phyloP scores from a whole-genome alignment of 306 rosid species.

The Biancaea sappan region DNA sequence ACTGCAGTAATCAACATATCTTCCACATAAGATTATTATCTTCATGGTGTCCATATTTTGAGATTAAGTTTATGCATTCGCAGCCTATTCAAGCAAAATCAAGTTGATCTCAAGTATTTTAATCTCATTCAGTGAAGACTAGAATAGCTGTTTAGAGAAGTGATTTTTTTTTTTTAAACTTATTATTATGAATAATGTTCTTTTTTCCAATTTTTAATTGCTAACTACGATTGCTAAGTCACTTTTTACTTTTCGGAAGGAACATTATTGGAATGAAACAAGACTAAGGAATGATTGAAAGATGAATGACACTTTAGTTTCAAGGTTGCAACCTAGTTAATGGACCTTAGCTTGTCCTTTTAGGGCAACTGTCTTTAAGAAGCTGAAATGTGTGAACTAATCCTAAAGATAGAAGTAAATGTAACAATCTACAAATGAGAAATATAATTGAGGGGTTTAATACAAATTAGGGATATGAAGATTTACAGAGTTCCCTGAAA shows the following conservation, averaged over 20 bases:
- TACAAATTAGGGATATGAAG: not conserved
- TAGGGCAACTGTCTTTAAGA: not conserved
- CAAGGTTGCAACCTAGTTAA: not conserved
- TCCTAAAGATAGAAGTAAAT: not conserved
- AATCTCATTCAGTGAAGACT: not conserved
- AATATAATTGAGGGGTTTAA: not conserved
- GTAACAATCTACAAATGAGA: not conserved
- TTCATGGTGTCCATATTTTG: not conserved
- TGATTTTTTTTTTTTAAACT: too few relatives aligned
- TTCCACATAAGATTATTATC: conserved; percentile 7
- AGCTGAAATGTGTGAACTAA: not conserved
- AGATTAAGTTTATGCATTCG: not conserved
- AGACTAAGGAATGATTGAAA: not conserved
- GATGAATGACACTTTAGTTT: not conserved
- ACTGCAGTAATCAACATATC: not conserved
- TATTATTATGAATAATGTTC: too few relatives aligned
- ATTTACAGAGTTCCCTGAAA: not conserved
- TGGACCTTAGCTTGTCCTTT: not conserved
- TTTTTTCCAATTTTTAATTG: too few relatives aligned
- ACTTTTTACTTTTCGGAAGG: not conserved
- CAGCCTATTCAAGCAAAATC: not conserved
- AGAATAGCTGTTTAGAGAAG: not conserved
- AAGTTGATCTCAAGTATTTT: not conserved
- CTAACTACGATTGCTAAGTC: not conserved
- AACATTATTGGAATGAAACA: not conserved